A percentile compares a stretch with the other conserved stretches of the same genome.
phyloP scores from a whole-genome alignment of 1,284 basidiomycete genomes.

The Ceratobasidium sp. region DNA sequence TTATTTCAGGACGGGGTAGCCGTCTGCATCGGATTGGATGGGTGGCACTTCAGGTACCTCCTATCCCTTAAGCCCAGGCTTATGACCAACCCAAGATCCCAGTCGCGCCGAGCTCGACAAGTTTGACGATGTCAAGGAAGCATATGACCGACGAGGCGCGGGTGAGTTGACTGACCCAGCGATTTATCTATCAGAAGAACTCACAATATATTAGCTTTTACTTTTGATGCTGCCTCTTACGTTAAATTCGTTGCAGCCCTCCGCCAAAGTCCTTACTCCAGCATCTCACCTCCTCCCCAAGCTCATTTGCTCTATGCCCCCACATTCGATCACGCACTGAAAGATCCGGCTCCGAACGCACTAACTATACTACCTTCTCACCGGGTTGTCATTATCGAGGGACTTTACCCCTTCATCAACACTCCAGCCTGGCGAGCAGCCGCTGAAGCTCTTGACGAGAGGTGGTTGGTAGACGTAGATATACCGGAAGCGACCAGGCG shows the following conservation, averaged over 20 bases:
- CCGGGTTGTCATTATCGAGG: slow-evolving; percentile 82
- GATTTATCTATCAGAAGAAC: slow-evolving; percentile 68
- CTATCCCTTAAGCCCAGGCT: slow-evolving; percentile 15
- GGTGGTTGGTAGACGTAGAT: slow-evolving; percentile 77
- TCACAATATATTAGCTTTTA: slow-evolving; percentile 53
- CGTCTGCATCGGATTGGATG: slow-evolving; percentile 77
- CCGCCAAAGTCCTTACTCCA: slow-evolving; percentile 53
- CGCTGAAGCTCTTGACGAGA: slow-evolving; percentile 72
- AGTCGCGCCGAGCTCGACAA: slow-evolving; percentile 69
- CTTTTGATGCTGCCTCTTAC: slow-evolving; percentile 61
- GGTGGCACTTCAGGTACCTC: slow-evolving; percentile 67
- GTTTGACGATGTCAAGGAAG: slow-evolving; percentile 72
- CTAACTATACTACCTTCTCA: slow-evolving; percentile 66
- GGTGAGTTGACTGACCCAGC: not conserved
- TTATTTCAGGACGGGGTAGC: slow-evolving; percentile 53
- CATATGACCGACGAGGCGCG: slow-evolving; percentile 71
- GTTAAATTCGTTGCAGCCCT: slow-evolving; percentile 66
- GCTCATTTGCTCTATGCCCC: slow-evolving; percentile 62
- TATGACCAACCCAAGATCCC: slow-evolving; percentile 47
- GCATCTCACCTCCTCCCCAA: slow-evolving; percentile 18
- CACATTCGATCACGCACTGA: slow-evolving; percentile 68
- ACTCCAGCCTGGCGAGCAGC: slow-evolving; percentile 75
- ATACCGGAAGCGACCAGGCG: slow-evolving; percentile 66
- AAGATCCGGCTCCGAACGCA: slow-evolving; percentile 57
- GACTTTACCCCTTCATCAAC: slow-evolving; percentile 78